Evolutionary conservation across 495 filamentous ascomycete species (phyloP).

Genomic region (Talaromyces adpressus): DNA sequence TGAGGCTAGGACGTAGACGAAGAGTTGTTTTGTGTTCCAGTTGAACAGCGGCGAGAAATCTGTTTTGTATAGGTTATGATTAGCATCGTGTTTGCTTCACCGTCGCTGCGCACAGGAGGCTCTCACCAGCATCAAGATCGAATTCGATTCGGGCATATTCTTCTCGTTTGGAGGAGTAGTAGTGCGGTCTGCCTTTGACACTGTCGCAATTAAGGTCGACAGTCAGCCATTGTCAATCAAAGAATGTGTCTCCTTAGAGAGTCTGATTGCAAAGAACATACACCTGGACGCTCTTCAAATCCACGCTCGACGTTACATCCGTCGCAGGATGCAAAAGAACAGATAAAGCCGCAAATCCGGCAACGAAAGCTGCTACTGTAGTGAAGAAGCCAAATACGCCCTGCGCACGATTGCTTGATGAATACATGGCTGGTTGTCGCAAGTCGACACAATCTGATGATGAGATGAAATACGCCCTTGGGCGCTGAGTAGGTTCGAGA

Average conservation of each 20-base stretch:
- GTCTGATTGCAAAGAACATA: conserved; percentile 38
- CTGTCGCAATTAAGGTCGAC: conserved; percentile 32
- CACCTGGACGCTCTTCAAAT: conserved; percentile 78
- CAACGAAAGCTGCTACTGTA: conserved; percentile 79
- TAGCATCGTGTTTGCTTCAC: neutral
- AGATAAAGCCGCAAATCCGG: conserved; percentile 68
- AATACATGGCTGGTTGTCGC: conserved; percentile 61
- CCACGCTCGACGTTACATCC: conserved; percentile 54
- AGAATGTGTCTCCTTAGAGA: neutral
- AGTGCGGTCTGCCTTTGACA: conserved; percentile 82
- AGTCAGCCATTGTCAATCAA: neutral
- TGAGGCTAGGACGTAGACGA: conserved; percentile 85
- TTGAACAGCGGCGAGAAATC: conserved; percentile 90
- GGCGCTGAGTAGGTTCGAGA: neutral
- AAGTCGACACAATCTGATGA: neutral
- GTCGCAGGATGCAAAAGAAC: conserved; percentile 63
- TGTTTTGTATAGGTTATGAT: conserved; percentile 11
- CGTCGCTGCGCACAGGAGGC: neutral
- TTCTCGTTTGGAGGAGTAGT: conserved; percentile 85
- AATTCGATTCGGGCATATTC: conserved; percentile 94
- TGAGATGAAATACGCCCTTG: neutral
- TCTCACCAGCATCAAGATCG: conserved; percentile 70
- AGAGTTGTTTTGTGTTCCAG: conserved; percentile 99
- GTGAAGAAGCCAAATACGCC: conserved; percentile 98
- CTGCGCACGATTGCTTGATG: conserved; percentile 72